Percentiles rank a stretch among this genome's conserved stretches.
These are phyloP conservation scores for Aspergillus quadricinctus DNA, from an alignment of 2,329 filamentous ascomycete genomes.

Conservation along the genomic window DNA sequence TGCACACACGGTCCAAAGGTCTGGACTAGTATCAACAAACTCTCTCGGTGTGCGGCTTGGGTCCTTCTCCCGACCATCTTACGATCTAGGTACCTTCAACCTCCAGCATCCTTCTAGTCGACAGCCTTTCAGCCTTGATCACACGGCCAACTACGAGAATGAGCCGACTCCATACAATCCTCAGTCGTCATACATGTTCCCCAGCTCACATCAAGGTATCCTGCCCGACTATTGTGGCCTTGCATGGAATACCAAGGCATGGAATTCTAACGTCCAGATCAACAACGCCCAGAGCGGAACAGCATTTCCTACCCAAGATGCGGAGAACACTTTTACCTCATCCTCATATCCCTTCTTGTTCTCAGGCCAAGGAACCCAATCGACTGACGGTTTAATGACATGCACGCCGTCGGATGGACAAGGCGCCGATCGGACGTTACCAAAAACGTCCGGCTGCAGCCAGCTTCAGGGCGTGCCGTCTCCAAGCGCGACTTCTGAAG, in stretches of 20 bases:
- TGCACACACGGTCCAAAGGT: slow-evolving; percentile 9
- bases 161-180: slow-evolving; percentile 30
- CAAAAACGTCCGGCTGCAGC: slow-evolving; percentile 28
- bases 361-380: slow-evolving; percentile 22
- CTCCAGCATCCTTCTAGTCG: slow-evolving; percentile 19
- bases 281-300: slow-evolving; percentile 18
- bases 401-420: slow-evolving; percentile 20
- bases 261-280: slow-evolving; percentile 21
- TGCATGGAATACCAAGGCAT: slow-evolving; percentile 27
- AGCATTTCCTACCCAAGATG: slow-evolving; percentile 28
- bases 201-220: slow-evolving; percentile 27
- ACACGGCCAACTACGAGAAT: slow-evolving; percentile 30
- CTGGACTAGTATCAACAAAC: slow-evolving; percentile 11
- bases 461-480: slow-evolving; percentile 12
- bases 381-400: slow-evolving; percentile 22
- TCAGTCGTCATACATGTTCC: slow-evolving; percentile 33
- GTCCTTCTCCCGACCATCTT: slow-evolving; percentile 19
- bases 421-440: slow-evolving; percentile 32
- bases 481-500: slow-evolving; percentile 14
- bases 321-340: slow-evolving; percentile 18
- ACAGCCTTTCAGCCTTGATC: slow-evolving; percentile 18
- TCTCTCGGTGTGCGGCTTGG: slow-evolving; percentile 15
- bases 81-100: slow-evolving; percentile 21
- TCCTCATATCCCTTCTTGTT: slow-evolving; percentile 28
- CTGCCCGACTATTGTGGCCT: slow-evolving; percentile 25